These are phyloP conservation scores for Rehmannia glutinosa DNA, from an alignment of 257 asterid genomes.

Conservation along the genomic window DNA sequence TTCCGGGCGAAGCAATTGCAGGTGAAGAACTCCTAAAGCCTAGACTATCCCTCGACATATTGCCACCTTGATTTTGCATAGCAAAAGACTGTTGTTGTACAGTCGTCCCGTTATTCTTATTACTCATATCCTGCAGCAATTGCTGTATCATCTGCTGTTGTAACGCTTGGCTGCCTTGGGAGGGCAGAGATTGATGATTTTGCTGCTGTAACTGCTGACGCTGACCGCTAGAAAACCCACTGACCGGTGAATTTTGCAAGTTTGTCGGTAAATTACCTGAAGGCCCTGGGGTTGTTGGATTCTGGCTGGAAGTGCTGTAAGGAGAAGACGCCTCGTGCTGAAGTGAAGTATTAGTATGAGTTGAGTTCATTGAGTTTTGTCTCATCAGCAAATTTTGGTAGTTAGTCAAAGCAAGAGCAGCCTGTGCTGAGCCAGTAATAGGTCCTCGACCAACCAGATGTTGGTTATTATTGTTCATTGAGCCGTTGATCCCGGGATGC, in stretches of 20 bases:
- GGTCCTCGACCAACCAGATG: conserved; percentile 48
- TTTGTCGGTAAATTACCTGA: not conserved
- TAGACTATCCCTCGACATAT: conserved; percentile 32
- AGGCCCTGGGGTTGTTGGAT: conserved; percentile 43
- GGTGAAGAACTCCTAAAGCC: conserved; percentile 39
- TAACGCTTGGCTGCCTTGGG: conserved; percentile 51
- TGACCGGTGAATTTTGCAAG: too few relatives aligned
- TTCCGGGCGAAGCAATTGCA: conserved; percentile 22
- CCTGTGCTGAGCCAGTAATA: conserved; percentile 65
- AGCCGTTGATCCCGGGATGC: conserved; percentile 50
- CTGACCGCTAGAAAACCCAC: not conserved
- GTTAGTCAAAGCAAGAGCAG: conserved; percentile 60
- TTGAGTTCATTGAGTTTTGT: conserved; percentile 70
- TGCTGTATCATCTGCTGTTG: conserved; percentile 85
- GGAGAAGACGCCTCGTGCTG: conserved; percentile 60
- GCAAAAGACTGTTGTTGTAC: conserved; percentile 30
- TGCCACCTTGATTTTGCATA: conserved; percentile 41
- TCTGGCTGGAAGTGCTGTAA: conserved; percentile 37
- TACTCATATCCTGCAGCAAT: conserved; percentile 53
- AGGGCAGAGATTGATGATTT: conserved; percentile 35
- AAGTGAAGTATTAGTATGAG: conserved; percentile 25
- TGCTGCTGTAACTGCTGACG: conserved; percentile 24
- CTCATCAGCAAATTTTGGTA: conserved; percentile 72
- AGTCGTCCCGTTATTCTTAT: conserved; percentile 34
- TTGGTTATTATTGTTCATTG: conserved; percentile 51